Conservation (phyloP, 768 basidiomycete species). For the Boletus vinaceobasis region DNA sequence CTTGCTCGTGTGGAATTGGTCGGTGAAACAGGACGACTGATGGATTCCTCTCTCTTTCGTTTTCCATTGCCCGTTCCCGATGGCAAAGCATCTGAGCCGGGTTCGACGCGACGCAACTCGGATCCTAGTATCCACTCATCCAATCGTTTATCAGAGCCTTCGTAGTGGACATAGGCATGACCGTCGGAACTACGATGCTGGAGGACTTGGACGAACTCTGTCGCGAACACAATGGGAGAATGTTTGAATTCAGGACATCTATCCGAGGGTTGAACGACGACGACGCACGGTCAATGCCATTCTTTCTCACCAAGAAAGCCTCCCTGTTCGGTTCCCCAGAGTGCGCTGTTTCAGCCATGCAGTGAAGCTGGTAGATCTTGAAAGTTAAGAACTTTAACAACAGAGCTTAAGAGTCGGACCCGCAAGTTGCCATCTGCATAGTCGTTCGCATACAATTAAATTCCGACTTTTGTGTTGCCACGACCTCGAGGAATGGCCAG, state of each 20-base stretch:
- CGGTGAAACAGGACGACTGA: constrained; percentile 15
- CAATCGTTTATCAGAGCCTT: constrained; percentile 64
- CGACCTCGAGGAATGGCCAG: neutral
- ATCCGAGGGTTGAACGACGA: constrained; percentile 7
- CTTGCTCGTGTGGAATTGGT: constrained; percentile 22
- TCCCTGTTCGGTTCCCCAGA: constrained; percentile 5
- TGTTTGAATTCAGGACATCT: constrained; percentile 11
- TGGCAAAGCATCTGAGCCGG: constrained; percentile 17
- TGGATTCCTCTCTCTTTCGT: constrained; percentile 25
- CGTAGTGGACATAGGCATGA: constrained; percentile 70
- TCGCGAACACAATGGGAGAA: constrained; percentile 2
- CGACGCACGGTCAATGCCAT: constrained; percentile 36
- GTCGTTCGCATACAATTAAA: neutral
- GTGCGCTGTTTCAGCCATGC: constrained; percentile 22
- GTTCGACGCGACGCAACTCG: constrained; percentile 32
- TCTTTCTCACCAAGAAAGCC: constrained; percentile 30
- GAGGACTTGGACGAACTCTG: constrained; percentile 51
- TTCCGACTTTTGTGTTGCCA: neutral
- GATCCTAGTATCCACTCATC: constrained; percentile 69
- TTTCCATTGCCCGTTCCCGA: constrained; percentile 32
- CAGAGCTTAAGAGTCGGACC: neutral
- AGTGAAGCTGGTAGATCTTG: constrained; percentile 1
- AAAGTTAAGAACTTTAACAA: neutral
- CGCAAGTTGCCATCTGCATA: neutral
- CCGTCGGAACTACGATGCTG: constrained; percentile 41